phyloP scores from a whole-genome alignment of 768 basidiomycete species.

The Trametes punicea region DNA sequence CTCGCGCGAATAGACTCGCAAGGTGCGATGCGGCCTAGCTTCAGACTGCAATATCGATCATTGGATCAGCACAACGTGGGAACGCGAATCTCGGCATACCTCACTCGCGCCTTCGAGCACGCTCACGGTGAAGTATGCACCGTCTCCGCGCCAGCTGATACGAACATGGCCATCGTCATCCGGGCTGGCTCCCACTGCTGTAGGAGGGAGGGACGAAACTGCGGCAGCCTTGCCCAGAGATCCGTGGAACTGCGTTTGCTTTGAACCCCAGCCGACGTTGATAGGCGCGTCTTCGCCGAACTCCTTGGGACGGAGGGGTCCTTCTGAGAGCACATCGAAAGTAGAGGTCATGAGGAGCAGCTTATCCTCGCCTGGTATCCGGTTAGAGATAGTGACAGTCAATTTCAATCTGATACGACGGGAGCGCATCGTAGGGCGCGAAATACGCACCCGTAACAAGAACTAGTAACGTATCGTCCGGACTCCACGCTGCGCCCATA shows the following conservation, averaged over 20 bases:
- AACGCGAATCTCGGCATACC: conserved; percentile 21
- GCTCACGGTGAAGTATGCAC: conserved; percentile 82
- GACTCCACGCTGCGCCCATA: conserved; percentile 81
- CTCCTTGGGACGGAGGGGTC: conserved; percentile 62
- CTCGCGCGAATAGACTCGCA: conserved; percentile 76
- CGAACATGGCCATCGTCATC: conserved; percentile 71
- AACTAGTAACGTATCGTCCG: conserved; percentile 85
- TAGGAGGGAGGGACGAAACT: conserved; percentile 39
- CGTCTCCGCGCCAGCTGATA: conserved; percentile 94
- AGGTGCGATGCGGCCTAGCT: conserved; percentile 39
- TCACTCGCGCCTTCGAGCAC: conserved; percentile 43
- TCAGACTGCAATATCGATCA: not conserved
- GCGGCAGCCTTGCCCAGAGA: conserved; percentile 87
- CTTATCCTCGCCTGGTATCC: conserved; percentile 59
- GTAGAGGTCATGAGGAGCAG: conserved; percentile 85
- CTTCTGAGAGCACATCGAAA: conserved; percentile 87
- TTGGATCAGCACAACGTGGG: not conserved
- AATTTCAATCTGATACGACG: too few relatives aligned
- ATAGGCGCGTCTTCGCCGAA: conserved; percentile 93
- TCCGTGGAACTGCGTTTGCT: conserved; percentile 96
- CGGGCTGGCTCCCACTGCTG: conserved; percentile 51
- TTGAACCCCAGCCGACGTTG: conserved; percentile 97
- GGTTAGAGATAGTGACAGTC: too few relatives aligned
- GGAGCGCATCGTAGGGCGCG: not conserved
- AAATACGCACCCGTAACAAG: conserved; percentile 66